phyloP scores from a whole-genome alignment of 306 rosid species.

The Prosopis cineraria region DNA sequence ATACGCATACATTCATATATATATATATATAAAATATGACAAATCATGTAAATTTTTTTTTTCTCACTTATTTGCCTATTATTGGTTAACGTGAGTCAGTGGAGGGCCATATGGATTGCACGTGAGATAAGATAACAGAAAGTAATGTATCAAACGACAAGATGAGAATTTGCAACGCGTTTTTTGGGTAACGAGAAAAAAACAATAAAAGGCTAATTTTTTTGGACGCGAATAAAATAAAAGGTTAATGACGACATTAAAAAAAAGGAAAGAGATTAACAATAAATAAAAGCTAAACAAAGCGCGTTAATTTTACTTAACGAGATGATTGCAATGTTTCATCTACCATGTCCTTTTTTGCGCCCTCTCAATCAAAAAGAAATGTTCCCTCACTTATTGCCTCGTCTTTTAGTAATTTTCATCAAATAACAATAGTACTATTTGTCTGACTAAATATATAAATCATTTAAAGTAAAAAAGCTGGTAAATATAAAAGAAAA shows the following conservation, averaged over 20 bases:
- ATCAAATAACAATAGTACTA: not conserved
- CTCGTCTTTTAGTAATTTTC: not conserved
- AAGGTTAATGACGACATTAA: not conserved
- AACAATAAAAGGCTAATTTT: not conserved
- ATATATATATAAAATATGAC: too few relatives aligned
- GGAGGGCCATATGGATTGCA: slow-evolving; percentile 24
- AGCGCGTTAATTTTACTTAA: slow-evolving; percentile 46
- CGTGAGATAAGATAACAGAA: slow-evolving; percentile 37
- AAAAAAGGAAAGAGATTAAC: not conserved
- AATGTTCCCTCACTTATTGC: slow-evolving; percentile 17
- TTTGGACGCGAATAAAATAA: not conserved
- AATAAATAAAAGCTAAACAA: slow-evolving; percentile 15
- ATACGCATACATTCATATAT: too few relatives aligned
- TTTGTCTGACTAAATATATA: not conserved
- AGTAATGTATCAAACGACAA: slow-evolving; percentile 23
- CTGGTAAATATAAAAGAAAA: not conserved
- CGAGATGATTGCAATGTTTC: slow-evolving; percentile 47
- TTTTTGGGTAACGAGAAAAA: slow-evolving; percentile 38
- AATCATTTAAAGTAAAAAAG: not conserved
- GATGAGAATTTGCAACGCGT: slow-evolving; percentile 32
- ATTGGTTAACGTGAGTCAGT: not conserved
- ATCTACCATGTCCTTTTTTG: slow-evolving; percentile 37
- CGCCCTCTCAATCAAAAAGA: slow-evolving; percentile 12
- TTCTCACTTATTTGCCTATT: too few relatives aligned
- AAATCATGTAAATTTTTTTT: not conserved